Percentiles rank a stretch among this genome's conserved stretches.
phyloP scores from a whole-genome alignment of 192 early-diverging fungal genomes.

The Mortierella antarctica region DNA sequence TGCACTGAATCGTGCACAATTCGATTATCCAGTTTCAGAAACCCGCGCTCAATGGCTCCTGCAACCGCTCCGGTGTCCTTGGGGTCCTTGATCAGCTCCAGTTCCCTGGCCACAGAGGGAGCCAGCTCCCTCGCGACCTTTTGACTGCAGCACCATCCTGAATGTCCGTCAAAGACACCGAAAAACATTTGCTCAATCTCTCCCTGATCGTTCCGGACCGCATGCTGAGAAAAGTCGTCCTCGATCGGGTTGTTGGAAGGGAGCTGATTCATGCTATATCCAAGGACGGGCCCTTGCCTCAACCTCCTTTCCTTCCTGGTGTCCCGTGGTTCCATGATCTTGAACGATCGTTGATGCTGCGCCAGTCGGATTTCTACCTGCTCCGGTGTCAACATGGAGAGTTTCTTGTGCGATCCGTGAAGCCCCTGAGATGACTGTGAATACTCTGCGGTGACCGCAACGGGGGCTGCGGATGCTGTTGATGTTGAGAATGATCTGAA shows the following conservation, averaged over 20 bases:
- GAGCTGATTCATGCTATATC: slow-evolving; percentile 54
- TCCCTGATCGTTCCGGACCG: slow-evolving; percentile 24
- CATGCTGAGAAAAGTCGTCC: slow-evolving; percentile 55
- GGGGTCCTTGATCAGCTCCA: slow-evolving; percentile 24
- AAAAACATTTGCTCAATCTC: slow-evolving; percentile 51
- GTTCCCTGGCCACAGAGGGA: slow-evolving; percentile 55
- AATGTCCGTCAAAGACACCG: slow-evolving; percentile 67
- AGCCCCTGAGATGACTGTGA: neutral
- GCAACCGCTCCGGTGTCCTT: neutral
- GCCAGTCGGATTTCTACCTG: slow-evolving; percentile 31
- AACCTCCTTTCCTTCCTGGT: neutral
- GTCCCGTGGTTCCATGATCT: neutral
- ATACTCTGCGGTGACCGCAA: neutral
- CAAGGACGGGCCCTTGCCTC: slow-evolving; percentile 12
- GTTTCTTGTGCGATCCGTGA: slow-evolving; percentile 4
- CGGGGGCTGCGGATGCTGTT: neutral
- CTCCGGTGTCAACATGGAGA: slow-evolving; percentile 33
- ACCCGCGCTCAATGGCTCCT: slow-evolving; percentile 54
- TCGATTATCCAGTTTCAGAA: slow-evolving; percentile 60
- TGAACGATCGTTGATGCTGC: slow-evolving; percentile 29
- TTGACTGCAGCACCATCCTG: slow-evolving; percentile 60
- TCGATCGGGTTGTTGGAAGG: slow-evolving; percentile 63
- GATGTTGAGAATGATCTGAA: neutral
- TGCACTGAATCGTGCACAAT: slow-evolving; percentile 56
- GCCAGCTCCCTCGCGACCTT: slow-evolving; percentile 58